Evolutionary conservation across 2,329 filamentous ascomycete genomes (phyloP).

Genomic region (Aspergillus sclerotialis): DNA sequence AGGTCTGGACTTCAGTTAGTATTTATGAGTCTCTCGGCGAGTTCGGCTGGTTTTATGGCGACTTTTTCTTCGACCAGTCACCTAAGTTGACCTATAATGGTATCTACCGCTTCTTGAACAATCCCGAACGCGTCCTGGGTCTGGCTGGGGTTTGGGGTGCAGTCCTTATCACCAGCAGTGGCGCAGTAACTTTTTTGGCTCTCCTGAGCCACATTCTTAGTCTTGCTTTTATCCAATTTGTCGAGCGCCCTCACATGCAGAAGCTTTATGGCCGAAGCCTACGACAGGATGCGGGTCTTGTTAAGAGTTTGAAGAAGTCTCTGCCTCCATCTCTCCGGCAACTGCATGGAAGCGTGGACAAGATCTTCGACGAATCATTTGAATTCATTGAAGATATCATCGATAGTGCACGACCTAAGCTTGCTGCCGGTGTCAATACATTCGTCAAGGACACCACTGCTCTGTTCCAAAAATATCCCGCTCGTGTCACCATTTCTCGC

Average conservation of each 20-base stretch:
- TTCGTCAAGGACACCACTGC: conserved; percentile 83
- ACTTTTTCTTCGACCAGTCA: conserved; percentile 92
- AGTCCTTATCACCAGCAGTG: conserved; percentile 86
- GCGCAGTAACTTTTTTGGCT: conserved; percentile 77
- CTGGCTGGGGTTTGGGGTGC: conserved; percentile 94
- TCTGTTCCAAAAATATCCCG: conserved; percentile 82
- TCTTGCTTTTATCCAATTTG: conserved; percentile 80
- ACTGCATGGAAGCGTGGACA: conserved; percentile 81
- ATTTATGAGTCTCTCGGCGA: conserved; percentile 95
- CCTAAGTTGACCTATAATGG: conserved; percentile 90
- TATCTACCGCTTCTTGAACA: conserved; percentile 97
- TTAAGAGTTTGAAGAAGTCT: conserved; percentile 81
- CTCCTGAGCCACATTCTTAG: conserved; percentile 79
- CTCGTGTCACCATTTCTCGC: conserved; percentile 73
- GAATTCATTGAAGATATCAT: conserved; percentile 89
- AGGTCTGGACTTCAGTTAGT: conserved; percentile 86
- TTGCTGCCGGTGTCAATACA: conserved; percentile 77
- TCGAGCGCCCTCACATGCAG: conserved; percentile 96
- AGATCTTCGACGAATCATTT: conserved; percentile 73
- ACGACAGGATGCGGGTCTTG: conserved; percentile 79
- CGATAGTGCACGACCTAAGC: conserved; percentile 74
- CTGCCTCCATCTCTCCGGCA: conserved; percentile 76
- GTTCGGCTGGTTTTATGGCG: conserved; percentile 98
- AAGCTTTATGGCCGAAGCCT: conserved; percentile 86
- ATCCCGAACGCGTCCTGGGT: conserved; percentile 88